These are phyloP conservation scores for Citrullus mucosospermus DNA, from an alignment of 306 rosid genomes.

Conservation along the genomic window DNA sequence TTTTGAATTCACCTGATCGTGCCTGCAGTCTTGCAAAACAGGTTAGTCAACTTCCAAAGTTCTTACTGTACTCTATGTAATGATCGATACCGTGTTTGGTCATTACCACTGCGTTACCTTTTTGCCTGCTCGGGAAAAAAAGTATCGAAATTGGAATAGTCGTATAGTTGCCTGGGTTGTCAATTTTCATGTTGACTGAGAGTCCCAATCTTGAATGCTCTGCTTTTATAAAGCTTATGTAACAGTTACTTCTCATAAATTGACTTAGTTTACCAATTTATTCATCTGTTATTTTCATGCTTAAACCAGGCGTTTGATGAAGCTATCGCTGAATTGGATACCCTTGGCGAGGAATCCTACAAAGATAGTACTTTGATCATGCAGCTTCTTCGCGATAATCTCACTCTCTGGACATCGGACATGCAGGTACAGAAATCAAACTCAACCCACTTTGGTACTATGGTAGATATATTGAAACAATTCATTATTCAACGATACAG, in stretches of 20 bases:
- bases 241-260: neutral
- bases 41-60: slow-evolving; percentile 29
- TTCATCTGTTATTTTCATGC: neutral
- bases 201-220: neutral
- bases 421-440: slow-evolving; percentile 71
- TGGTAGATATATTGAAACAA: neutral
- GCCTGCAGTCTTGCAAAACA: slow-evolving; percentile 98
- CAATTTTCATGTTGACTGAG: neutral
- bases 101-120: neutral
- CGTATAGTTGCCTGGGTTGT: neutral
- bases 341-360: slow-evolving; percentile 96
- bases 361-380: slow-evolving; percentile 99
- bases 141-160: neutral
- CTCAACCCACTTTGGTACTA: neutral
- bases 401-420: slow-evolving; percentile 98
- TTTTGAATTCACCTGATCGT: slow-evolving; percentile 95
- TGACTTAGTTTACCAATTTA: neutral
- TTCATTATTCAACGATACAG: neutral
- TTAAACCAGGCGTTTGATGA: slow-evolving; percentile 78
- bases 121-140: neutral
- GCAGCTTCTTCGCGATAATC: slow-evolving; percentile 99
- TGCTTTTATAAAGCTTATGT: neutral
- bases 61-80: neutral
- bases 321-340: slow-evolving; percentile 96
- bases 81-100: neutral